Conservation (phyloP, 805 yeast genomes). For the Spencermartinsiella europaea region DNA sequence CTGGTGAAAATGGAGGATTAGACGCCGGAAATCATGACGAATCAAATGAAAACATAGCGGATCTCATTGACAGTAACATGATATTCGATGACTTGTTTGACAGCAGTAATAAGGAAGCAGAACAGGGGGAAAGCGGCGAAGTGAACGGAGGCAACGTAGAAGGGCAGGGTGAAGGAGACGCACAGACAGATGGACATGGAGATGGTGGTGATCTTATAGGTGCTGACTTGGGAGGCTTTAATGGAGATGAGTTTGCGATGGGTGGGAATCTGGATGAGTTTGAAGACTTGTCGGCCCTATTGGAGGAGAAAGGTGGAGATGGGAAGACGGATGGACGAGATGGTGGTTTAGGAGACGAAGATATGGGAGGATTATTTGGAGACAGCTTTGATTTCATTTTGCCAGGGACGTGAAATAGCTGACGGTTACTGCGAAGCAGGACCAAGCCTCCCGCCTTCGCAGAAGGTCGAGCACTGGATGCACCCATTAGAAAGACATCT, state of each 20-base stretch:
- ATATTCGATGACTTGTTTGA: slow-evolving; percentile 4
- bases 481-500: too few relatives aligned
- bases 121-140: not conserved
- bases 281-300: slow-evolving; percentile 7
- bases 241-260: slow-evolving; percentile 7
- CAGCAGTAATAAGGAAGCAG: not conserved
- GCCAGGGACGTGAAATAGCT: slow-evolving; percentile 8
- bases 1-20: not conserved
- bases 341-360: slow-evolving; percentile 12
- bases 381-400: slow-evolving; percentile 26
- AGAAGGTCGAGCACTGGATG: too few relatives aligned
- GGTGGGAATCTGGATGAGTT: slow-evolving; percentile 5
- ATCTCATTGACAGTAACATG: not conserved
- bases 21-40: not conserved
- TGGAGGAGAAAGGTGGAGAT: slow-evolving; percentile 1
- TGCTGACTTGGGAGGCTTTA: not conserved
- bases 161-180: not conserved
- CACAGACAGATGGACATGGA: not conserved
- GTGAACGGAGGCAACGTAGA: not conserved
- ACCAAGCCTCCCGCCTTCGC: too few relatives aligned
- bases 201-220: not conserved
- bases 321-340: slow-evolving; percentile 1
- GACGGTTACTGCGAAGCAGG: too few relatives aligned
- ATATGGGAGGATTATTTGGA: slow-evolving; percentile 26
- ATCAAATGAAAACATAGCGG: slow-evolving; percentile 5